Conservation (phyloP, 495 filamentous ascomycete species). For the Lophiotrema nucula region DNA sequence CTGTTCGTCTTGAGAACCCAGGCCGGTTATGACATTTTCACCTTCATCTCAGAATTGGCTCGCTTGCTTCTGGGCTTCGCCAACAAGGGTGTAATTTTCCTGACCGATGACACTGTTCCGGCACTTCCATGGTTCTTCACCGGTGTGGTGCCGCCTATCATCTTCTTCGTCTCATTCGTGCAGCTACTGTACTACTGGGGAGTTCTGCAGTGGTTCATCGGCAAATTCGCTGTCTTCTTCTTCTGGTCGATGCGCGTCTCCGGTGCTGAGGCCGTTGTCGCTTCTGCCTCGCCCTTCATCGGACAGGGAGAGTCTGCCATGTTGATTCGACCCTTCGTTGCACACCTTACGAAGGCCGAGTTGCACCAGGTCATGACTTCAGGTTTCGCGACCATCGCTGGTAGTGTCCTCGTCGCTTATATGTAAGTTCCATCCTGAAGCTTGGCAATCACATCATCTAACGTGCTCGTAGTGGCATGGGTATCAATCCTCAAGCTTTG, state of each 20-base stretch:
- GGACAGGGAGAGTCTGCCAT: slow-evolving; percentile 92
- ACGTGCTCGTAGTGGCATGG: too few species aligned
- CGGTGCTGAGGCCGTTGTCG: slow-evolving; percentile 89
- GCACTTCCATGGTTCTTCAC: slow-evolving; percentile 63
- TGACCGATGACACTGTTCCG: slow-evolving; percentile 55
- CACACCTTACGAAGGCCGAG: slow-evolving; percentile 78
- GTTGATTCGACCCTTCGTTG: slow-evolving; percentile 82
- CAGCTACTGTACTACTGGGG: slow-evolving; percentile 77
- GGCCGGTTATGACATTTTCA: slow-evolving; percentile 81
- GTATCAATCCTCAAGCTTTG: slow-evolving; percentile 79
- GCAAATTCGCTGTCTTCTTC: slow-evolving; percentile 84
- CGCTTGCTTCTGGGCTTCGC: slow-evolving; percentile 71
- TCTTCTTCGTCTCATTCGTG: slow-evolving; percentile 88
- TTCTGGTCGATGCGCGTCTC: slow-evolving; percentile 88
- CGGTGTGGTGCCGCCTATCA: slow-evolving; percentile 74
- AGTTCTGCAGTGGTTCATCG: slow-evolving; percentile 81
- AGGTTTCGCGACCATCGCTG: slow-evolving; percentile 63
- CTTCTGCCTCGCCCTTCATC: slow-evolving; percentile 91
- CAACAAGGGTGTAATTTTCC: slow-evolving; percentile 64
- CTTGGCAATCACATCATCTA: too few species aligned
- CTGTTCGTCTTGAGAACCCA: slow-evolving; percentile 80
- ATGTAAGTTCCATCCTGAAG: too few species aligned
- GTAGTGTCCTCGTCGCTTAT: slow-evolving; percentile 65
- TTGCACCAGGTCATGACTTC: slow-evolving; percentile 89
- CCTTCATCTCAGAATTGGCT: slow-evolving; percentile 73